Conservation (phyloP, 2,329 filamentous ascomycete species). For the Claviceps arundinis region DNA sequence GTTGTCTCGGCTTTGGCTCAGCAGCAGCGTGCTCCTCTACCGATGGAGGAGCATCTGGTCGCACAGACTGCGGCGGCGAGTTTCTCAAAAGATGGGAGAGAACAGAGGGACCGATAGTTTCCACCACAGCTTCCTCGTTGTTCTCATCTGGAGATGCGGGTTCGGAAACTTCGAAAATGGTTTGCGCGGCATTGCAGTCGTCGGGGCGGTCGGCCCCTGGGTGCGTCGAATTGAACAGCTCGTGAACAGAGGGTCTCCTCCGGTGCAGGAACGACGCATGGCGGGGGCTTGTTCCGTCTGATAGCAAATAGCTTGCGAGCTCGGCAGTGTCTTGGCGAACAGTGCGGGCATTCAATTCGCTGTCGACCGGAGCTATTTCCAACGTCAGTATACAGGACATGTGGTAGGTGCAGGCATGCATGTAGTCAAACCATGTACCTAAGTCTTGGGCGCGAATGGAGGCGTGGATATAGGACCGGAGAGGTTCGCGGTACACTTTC, state of each 20-base stretch:
- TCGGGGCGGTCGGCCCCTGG: slow-evolving; percentile 10
- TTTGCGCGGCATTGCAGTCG: slow-evolving; percentile 25
- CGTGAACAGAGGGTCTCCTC: slow-evolving; percentile 17
- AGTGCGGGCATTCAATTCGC: slow-evolving; percentile 59
- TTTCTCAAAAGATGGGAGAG: slow-evolving; percentile 36
- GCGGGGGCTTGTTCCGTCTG: slow-evolving; percentile 38
- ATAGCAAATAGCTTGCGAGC: slow-evolving; percentile 69
- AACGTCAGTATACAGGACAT: neutral
- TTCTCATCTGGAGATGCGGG: slow-evolving; percentile 15
- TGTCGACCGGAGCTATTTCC: slow-evolving; percentile 43
- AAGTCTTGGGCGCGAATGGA: slow-evolving; percentile 45
- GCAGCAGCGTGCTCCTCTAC: neutral
- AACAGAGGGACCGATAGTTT: slow-evolving; percentile 24
- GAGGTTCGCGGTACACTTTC: slow-evolving; percentile 45
- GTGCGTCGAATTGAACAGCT: slow-evolving; percentile 13
- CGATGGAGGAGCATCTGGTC: slow-evolving; percentile 6
- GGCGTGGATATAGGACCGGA: slow-evolving; percentile 58
- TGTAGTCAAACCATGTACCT: slow-evolving; percentile 23
- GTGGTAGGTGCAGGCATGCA: too few relatives aligned
- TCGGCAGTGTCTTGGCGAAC: slow-evolving; percentile 82
- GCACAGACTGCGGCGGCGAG: slow-evolving; percentile 29
- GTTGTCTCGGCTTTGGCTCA: slow-evolving; percentile 1
- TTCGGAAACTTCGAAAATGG: slow-evolving; percentile 50
- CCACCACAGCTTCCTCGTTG: slow-evolving; percentile 7
- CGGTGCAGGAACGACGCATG: slow-evolving; percentile 34